These are phyloP conservation scores for Alternaria novae-zelandiae DNA, from an alignment of 2,329 filamentous ascomycete genomes.

Conservation along the genomic window DNA sequence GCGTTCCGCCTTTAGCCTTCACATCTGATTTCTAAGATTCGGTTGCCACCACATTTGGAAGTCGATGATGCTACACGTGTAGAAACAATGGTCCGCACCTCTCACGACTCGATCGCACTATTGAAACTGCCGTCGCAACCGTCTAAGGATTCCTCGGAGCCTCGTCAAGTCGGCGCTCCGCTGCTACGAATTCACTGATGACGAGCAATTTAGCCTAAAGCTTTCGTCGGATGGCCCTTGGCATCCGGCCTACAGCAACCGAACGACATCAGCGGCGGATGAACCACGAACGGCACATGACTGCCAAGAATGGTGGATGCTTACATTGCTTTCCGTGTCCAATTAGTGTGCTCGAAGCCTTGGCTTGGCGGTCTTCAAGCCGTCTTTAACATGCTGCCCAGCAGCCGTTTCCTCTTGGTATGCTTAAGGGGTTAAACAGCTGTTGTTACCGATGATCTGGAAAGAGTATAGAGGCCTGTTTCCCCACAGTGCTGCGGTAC, in stretches of 20 bases:
- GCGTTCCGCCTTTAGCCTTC: neutral
- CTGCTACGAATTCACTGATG: neutral
- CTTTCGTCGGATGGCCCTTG: slow-evolving; percentile 11
- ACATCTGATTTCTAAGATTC: neutral
- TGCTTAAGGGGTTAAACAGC: slow-evolving; percentile 15
- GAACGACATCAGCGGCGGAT: slow-evolving; percentile 8
- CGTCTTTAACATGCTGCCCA: slow-evolving; percentile 6
- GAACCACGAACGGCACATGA: neutral
- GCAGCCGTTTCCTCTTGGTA: slow-evolving; percentile 11
- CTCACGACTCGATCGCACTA: neutral
- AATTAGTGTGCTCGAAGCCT: neutral
- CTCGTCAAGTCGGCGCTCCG: neutral
- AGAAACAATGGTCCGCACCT: neutral
- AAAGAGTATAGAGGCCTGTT: slow-evolving; percentile 7
- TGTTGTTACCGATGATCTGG: slow-evolving; percentile 10
- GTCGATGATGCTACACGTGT: neutral
- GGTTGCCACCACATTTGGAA: neutral
- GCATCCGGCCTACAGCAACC: neutral
- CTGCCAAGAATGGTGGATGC: slow-evolving; percentile 6
- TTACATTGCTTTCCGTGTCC: neutral
- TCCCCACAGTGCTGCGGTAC: slow-evolving; percentile 13
- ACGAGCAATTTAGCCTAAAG: slow-evolving; percentile 21
- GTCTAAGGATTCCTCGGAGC: neutral
- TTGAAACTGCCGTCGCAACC: neutral
- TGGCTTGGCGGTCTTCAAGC: neutral